Evolutionary conservation across 2,329 filamentous ascomycete species (phyloP).

Genomic region (Septoria petroselini): DNA sequence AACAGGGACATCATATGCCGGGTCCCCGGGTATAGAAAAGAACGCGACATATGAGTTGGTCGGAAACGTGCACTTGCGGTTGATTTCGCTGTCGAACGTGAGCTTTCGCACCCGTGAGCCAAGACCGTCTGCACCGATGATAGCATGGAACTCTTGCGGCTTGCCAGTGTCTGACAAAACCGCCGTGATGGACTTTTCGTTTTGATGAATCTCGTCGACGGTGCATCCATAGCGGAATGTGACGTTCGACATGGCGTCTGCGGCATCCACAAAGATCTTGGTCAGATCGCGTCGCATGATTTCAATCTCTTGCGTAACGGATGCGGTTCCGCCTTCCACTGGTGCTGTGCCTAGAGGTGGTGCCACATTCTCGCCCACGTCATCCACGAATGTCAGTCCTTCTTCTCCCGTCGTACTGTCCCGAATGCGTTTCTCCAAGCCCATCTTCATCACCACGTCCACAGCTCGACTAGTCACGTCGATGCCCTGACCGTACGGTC

Average conservation of each 20-base stretch:
- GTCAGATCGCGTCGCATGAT: conserved; percentile 52
- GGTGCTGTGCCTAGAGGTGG: conserved; percentile 11
- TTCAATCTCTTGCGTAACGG: conserved; percentile 30
- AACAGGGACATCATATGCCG: conserved; percentile 20
- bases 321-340: conserved; percentile 15
- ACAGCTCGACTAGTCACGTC: conserved; percentile 32
- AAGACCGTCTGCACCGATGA: conserved; percentile 25
- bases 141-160: conserved; percentile 14
- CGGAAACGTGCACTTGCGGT: conserved; percentile 4
- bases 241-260: conserved; percentile 18
- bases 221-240: conserved; percentile 22
- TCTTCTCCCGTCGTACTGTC: conserved; percentile 30
- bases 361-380: conserved; percentile 26
- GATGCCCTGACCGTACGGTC: conserved; percentile 32
- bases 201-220: conserved; percentile 14
- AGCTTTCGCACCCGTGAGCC: conserved; percentile 17
- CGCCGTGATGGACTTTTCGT: conserved; percentile 16
- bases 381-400: conserved; percentile 32
- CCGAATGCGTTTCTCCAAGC: conserved; percentile 29
- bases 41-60: conserved; percentile 25
- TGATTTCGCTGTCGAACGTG: conserved; percentile 14
- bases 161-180: conserved; percentile 13
- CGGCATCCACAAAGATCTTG: conserved; percentile 41
- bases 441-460: conserved; percentile 31
- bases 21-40: conserved; percentile 30